Conservation (phyloP, 495 filamentous ascomycete genomes). For the Xylaria intraflava region DNA sequence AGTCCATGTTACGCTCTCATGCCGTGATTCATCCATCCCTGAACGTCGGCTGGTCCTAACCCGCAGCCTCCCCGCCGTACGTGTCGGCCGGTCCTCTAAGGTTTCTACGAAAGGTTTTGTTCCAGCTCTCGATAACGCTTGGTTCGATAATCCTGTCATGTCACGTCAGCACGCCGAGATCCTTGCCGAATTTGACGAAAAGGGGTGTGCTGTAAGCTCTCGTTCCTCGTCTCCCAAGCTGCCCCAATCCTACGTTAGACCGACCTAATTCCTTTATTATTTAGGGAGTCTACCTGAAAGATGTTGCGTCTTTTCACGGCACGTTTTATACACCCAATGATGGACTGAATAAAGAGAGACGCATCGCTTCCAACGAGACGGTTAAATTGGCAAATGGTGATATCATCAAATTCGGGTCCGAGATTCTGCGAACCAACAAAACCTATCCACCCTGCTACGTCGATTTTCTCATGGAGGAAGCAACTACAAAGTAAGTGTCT, state of each 20-base stretch:
- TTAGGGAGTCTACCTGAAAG: slow-evolving; percentile 39
- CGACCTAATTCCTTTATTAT: slow-evolving; percentile 13
- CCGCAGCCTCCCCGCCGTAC: slow-evolving; percentile 13
- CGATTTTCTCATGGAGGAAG: slow-evolving; percentile 13
- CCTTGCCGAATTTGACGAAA: slow-evolving; percentile 28
- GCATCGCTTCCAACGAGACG: slow-evolving; percentile 4
- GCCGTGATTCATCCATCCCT: slow-evolving; percentile 12
- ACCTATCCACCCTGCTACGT: slow-evolving; percentile 35
- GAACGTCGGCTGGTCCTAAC: slow-evolving; percentile 28
- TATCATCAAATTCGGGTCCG: slow-evolving; percentile 39
- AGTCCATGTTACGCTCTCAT: slow-evolving; percentile 18
- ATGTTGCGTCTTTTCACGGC: slow-evolving; percentile 53
- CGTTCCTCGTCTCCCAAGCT: neutral
- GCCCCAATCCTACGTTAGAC: neutral
- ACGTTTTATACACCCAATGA: slow-evolving; percentile 39
- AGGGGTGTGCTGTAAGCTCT: slow-evolving; percentile 3
- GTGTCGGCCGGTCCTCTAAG: slow-evolving; percentile 37
- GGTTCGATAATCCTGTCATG: slow-evolving; percentile 76
- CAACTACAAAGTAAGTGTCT: neutral
- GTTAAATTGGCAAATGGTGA: slow-evolving; percentile 33
- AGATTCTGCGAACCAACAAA: slow-evolving; percentile 34
- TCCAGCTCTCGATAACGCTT: slow-evolving; percentile 51
- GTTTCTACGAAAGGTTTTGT: slow-evolving; percentile 33
- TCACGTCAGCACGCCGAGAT: slow-evolving; percentile 70
- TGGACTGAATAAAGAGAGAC: slow-evolving; percentile 12